Percentiles rank a stretch among this genome's conserved stretches.
Evolutionary conservation across 1,139 yeast genomes (phyloP).

Genomic region (Nakaseomyces bracarensis): DNA sequence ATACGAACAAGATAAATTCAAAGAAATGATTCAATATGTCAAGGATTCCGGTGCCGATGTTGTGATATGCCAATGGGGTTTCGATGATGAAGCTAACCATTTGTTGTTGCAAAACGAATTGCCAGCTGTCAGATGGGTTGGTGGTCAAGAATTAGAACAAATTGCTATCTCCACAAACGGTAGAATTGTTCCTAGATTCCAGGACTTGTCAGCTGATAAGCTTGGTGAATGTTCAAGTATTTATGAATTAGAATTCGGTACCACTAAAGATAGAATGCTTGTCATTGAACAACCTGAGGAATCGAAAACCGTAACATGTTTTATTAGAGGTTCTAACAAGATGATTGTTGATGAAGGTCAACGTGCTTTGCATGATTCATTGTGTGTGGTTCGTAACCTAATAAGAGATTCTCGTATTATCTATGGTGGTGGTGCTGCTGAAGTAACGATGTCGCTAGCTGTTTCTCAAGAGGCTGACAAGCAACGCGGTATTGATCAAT

Average conservation of each 20-base stretch:
- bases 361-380: conserved; percentile 92
- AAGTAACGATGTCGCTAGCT: conserved; percentile 84
- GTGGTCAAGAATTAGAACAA: conserved; percentile 92
- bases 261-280: conserved; percentile 92
- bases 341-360: conserved; percentile 97
- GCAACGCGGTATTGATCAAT: conserved; percentile 92
- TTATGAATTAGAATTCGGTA: conserved; percentile 87
- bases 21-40: conserved; percentile 80
- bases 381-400: conserved; percentile 94
- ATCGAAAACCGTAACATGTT: conserved; percentile 85
- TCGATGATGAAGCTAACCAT: conserved; percentile 98
- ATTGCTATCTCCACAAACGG: conserved; percentile 97
- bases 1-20: conserved; percentile 85
- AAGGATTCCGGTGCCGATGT: conserved; percentile 90
- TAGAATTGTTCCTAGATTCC: conserved; percentile 93
- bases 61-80: conserved; percentile 99
- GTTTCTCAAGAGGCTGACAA: conserved; percentile 88
- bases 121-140: conserved; percentile 98
- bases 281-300: conserved; percentile 87
- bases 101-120: conserved; percentile 75
- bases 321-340: conserved; percentile 90
- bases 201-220: conserved; percentile 74
- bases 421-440: conserved; percentile 99
- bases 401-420: conserved; percentile 88
- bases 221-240: conserved; percentile 83